These are phyloP conservation scores for Gastrolobium villosum DNA, from an alignment of 306 rosid genomes.

Conservation along the genomic window DNA sequence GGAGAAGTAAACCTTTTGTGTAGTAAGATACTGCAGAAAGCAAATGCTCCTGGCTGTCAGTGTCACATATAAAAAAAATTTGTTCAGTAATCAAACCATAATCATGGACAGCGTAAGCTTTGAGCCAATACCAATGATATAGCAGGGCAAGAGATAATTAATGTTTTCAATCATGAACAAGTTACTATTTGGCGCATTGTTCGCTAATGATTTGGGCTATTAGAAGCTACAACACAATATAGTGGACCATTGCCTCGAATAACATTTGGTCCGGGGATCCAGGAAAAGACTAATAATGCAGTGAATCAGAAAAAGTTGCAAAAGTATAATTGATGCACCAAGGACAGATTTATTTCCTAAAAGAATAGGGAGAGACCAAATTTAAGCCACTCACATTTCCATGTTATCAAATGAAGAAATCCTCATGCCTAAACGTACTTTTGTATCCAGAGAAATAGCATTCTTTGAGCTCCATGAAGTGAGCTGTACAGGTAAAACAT, in stretches of 20 bases:
- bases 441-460: constrained; percentile 50
- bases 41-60: constrained; percentile 65
- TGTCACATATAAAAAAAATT: constrained; percentile 3
- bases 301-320: constrained; percentile 18
- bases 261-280: constrained; percentile 13
- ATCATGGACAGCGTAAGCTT: constrained; percentile 29
- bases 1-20: constrained; percentile 66
- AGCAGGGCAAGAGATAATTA: constrained; percentile 9
- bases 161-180: not conserved
- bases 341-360: constrained; percentile 40
- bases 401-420: constrained; percentile 72
- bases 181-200: not conserved
- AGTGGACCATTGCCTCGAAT: constrained; percentile 21
- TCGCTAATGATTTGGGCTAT: constrained; percentile 29
- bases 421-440: constrained; percentile 73
- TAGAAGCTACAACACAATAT: constrained; percentile 27
- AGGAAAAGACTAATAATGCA: constrained; percentile 31
- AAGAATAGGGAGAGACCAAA: constrained; percentile 1
- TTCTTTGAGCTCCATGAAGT: constrained; percentile 66
- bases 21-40: constrained; percentile 70
- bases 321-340: not conserved
- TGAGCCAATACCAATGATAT: not conserved
- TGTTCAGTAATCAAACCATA: constrained; percentile 31
- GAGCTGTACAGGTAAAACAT: constrained; percentile 71
- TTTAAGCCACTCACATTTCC: constrained; percentile 74